Evolutionary conservation across 306 rosid species (phyloP).

Genomic region (Styphnolobium japonicum): DNA sequence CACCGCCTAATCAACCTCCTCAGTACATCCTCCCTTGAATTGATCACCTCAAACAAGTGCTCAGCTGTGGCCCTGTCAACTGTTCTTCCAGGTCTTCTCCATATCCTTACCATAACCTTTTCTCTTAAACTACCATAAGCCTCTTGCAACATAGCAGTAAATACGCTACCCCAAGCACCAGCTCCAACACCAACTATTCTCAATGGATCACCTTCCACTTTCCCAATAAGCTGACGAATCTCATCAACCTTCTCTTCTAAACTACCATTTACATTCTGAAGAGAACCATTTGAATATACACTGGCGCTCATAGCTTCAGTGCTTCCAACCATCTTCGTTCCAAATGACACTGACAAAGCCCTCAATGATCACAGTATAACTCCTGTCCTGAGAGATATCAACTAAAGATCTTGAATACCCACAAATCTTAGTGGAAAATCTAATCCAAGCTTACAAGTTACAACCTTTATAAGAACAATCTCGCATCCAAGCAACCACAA

Average conservation of each 20-base stretch:
- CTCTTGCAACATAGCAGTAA: constrained; percentile 60
- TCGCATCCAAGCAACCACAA: background rate
- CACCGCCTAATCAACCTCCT: constrained; percentile 67
- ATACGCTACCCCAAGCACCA: constrained; percentile 79
- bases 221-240: constrained; percentile 47
- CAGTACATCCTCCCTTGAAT: constrained; percentile 64
- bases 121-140: constrained; percentile 57
- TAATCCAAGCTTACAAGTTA: background rate
- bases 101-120: constrained; percentile 52
- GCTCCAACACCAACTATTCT: constrained; percentile 68
- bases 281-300: constrained; percentile 30
- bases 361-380: background rate
- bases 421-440: background rate
- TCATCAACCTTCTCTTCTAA: constrained; percentile 66
- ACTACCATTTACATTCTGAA: constrained; percentile 32
- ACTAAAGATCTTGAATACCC: background rate
- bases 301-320: constrained; percentile 7
- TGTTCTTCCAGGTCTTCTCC: constrained; percentile 59
- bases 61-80: constrained; percentile 65
- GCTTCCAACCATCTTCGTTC: constrained; percentile 37
- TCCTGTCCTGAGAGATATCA: background rate
- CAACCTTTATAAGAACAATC: background rate
- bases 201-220: constrained; percentile 60
- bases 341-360: background rate
- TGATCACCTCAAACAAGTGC: constrained; percentile 64